phyloP scores from a whole-genome alignment of 1,284 basidiomycete genomes.

The Apiotrichum gamsii region DNA sequence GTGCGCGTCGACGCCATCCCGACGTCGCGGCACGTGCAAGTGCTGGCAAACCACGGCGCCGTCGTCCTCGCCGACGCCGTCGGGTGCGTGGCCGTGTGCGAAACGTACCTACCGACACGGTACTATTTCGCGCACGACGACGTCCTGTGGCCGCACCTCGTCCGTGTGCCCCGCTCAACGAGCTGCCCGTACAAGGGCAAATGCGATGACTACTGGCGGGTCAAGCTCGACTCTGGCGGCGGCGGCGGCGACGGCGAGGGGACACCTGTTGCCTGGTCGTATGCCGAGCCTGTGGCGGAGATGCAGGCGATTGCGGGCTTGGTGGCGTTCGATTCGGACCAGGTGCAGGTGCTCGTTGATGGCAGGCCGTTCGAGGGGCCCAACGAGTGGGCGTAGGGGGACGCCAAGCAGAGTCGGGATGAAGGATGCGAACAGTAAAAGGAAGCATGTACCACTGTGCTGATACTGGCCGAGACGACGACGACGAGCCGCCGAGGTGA shows the following conservation, averaged over 20 bases:
- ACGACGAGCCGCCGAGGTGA: too few species aligned
- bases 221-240: neutral
- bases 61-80: neutral
- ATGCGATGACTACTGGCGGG: constrained; percentile 8
- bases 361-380: neutral
- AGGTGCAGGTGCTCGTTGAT: constrained; percentile 5
- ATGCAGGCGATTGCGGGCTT: constrained; percentile 2
- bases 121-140: constrained; percentile 6
- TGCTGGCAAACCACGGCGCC: neutral
- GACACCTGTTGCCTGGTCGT: constrained; percentile 7
- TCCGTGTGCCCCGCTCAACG: neutral
- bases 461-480: too few species aligned
- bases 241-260: neutral
- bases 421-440: too few species aligned
- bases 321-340: constrained; percentile 8
- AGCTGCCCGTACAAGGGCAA: constrained; percentile 12
- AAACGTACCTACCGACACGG: constrained; percentile 5
- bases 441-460: too few species aligned
- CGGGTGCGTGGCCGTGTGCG: neutral
- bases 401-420: too few species aligned
- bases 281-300: neutral
- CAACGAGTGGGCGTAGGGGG: neutral
- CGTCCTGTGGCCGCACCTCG: constrained; percentile 1
- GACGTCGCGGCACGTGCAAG: neutral
- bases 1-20: constrained; percentile 1